These are phyloP conservation scores for Ophiostoma australiae DNA, from an alignment of 2,329 filamentous ascomycete species.

Conservation along the genomic window DNA sequence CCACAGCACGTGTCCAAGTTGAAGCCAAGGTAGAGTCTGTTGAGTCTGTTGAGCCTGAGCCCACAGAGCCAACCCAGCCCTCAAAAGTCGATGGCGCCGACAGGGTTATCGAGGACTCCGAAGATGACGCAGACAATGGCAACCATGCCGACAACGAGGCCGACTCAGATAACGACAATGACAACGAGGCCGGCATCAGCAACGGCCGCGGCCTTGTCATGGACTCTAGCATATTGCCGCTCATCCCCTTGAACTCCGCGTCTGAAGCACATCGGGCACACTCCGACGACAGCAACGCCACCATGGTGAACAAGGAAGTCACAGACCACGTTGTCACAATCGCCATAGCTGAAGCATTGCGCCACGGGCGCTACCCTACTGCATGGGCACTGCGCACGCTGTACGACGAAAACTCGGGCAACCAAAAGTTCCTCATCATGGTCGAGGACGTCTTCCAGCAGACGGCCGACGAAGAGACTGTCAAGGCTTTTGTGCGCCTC, in stretches of 20 bases:
- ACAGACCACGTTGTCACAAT: constrained; percentile 51
- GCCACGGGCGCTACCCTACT: constrained; percentile 54
- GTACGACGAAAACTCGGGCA: constrained; percentile 53
- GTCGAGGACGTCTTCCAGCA: constrained; percentile 55
- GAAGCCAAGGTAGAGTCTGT: not conserved
- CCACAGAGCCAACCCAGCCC: not conserved
- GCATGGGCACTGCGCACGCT: constrained; percentile 57
- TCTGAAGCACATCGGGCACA: constrained; percentile 18
- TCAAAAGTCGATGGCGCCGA: constrained; percentile 4
- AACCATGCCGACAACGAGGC: constrained; percentile 6
- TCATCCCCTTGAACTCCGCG: not conserved
- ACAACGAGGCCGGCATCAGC: constrained; percentile 6
- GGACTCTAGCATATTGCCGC: constrained; percentile 4
- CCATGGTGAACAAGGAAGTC: constrained; percentile 39
- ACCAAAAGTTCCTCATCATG: constrained; percentile 51
- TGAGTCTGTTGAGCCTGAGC: not conserved
- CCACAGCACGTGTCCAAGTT: not conserved
- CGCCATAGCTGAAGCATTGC: constrained; percentile 55
- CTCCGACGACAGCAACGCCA: constrained; percentile 28
- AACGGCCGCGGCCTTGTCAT: constrained; percentile 7
- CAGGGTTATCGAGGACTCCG: constrained; percentile 12
- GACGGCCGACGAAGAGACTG: constrained; percentile 49
- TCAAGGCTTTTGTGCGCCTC: constrained; percentile 48
- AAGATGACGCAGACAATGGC: constrained; percentile 9
- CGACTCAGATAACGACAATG: constrained; percentile 3